phyloP scores from a whole-genome alignment of 208 protist genomes.

The Trypanosoma conorhini region DNA sequence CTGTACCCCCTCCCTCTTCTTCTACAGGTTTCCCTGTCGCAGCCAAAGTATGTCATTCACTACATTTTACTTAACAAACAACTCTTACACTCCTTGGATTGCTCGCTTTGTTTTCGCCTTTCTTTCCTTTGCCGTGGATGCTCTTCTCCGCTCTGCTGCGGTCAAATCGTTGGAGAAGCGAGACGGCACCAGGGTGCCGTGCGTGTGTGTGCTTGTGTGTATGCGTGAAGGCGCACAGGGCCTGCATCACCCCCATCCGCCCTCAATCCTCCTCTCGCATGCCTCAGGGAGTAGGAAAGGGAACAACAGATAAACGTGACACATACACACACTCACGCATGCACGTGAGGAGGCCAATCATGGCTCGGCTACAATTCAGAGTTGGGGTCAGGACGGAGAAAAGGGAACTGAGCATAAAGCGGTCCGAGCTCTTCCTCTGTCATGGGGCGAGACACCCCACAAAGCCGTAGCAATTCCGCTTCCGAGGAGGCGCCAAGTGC shows the following conservation, averaged over 20 bases:
- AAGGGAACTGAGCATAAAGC: conserved; percentile 77
- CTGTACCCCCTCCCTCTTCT: background rate
- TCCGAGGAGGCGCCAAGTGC: conserved; percentile 58
- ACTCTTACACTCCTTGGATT: background rate
- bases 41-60: background rate
- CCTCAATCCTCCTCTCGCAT: background rate
- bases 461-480: conserved; percentile 72
- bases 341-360: background rate
- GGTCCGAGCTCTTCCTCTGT: conserved; percentile 76
- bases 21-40: background rate
- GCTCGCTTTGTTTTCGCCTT: background rate
- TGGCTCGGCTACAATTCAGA: background rate
- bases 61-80: background rate
- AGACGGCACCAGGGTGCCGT: too few relatives aligned
- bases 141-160: background rate
- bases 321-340: background rate
- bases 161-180: background rate
- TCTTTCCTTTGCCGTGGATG: background rate
- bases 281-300: background rate
- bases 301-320: background rate
- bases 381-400: conserved; percentile 57
- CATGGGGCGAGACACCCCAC: conserved; percentile 46
- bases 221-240: background rate
- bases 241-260: background rate
- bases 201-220: too few relatives aligned